Evolutionary conservation across 2,329 filamentous ascomycete genomes (phyloP).

Genomic region (Hymenoscyphus occultus): DNA sequence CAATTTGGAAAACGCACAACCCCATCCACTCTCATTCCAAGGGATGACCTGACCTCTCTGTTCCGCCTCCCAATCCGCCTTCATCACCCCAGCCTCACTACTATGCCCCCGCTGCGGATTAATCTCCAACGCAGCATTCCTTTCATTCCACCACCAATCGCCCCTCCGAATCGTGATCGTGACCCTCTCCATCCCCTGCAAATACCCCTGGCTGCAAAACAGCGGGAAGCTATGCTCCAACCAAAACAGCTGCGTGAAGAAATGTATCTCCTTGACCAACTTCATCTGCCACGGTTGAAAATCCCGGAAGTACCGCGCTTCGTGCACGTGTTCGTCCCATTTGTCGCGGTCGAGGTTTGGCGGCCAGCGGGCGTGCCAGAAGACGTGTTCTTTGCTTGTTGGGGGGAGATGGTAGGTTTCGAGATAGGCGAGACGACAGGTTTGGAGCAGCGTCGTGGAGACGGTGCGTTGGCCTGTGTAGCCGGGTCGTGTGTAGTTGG

Average conservation of each 20-base stretch:
- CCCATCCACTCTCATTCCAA: conserved; percentile 17
- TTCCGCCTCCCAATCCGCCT: not conserved
- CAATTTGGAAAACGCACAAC: conserved; percentile 22
- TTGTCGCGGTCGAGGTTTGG: not conserved
- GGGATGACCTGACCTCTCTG: not conserved
- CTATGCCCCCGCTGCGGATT: conserved; percentile 20
- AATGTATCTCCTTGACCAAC: conserved; percentile 13
- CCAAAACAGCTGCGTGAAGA: conserved; percentile 29
- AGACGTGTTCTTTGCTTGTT: conserved; percentile 24
- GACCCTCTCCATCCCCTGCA: conserved; percentile 22
- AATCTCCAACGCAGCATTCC: conserved; percentile 21
- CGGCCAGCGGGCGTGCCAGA: conserved; percentile 20
- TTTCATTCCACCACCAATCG: conserved; percentile 32
- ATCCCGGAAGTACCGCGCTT: conserved; percentile 4
- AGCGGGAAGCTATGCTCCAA: conserved; percentile 21
- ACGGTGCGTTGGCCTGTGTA: conserved; percentile 19
- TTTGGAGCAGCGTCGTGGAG: conserved; percentile 22
- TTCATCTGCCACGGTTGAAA: conserved; percentile 9
- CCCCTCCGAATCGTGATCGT: conserved; percentile 29
- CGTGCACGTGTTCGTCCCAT: not conserved
- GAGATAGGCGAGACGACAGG: conserved; percentile 26
- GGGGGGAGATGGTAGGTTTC: conserved; percentile 28
- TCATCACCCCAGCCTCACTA: not conserved
- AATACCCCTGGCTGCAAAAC: conserved; percentile 12
- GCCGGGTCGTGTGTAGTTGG: conserved; percentile 23